A percentile compares a stretch with the other conserved stretches of the same genome.
Conservation (phyloP, 148 eudicot genomes). For the Pouteria glomerata region DNA sequence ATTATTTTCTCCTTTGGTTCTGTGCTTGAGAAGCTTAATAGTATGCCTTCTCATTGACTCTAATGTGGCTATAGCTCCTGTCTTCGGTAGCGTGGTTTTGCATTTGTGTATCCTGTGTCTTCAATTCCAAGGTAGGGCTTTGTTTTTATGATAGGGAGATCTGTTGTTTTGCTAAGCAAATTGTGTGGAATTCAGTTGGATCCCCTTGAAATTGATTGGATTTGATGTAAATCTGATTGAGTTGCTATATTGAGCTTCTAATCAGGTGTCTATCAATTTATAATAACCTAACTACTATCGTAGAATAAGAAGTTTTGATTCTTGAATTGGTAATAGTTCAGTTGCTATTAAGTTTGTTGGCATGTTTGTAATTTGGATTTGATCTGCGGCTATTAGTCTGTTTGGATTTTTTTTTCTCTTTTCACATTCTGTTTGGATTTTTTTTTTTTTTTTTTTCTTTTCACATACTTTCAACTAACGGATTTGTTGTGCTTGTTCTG, state of each 20-base stretch:
- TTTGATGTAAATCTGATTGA: neutral
- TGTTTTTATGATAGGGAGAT: neutral
- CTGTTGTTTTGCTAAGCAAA: slow-evolving; percentile 5
- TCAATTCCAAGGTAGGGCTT: neutral
- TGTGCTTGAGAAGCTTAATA: neutral
- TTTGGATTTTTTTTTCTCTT: neutral
- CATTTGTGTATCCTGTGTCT: neutral
- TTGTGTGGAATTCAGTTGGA: slow-evolving; percentile 1
- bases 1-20: neutral
- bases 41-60: neutral
- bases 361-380: slow-evolving; percentile 2
- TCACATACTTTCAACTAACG: neutral
- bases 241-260: neutral
- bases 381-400: slow-evolving; percentile 8
- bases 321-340: neutral
- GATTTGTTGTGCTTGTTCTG: neutral
- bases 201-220: neutral
- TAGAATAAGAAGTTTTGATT: too few relatives aligned
- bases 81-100: neutral
- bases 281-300: too few relatives aligned
- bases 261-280: too few relatives aligned
- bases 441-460: neutral
- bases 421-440: neutral
- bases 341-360: neutral
- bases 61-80: neutral